Percentiles rank a stretch among this genome's conserved stretches.
These are phyloP conservation scores for Apostasia ramifera DNA, from an alignment of 106 monocot species.

Conservation along the genomic window DNA sequence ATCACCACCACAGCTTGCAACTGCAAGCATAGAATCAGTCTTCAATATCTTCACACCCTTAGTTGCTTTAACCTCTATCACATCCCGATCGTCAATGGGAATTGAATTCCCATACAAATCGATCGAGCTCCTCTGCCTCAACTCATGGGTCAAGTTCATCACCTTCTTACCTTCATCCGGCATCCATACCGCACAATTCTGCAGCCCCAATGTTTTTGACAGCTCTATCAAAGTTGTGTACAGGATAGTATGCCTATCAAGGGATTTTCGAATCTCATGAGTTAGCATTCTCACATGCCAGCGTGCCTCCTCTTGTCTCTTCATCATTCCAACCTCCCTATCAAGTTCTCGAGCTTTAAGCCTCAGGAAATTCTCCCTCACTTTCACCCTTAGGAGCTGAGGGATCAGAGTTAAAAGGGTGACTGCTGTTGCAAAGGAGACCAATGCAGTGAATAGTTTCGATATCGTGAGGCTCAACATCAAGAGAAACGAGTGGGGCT, in stretches of 20 bases:
- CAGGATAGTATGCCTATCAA: conserved; percentile 59
- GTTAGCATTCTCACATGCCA: conserved; percentile 82
- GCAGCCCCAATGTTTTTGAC: conserved; percentile 45
- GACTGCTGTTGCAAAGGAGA: conserved; percentile 68
- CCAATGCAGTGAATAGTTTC: conserved; percentile 66
- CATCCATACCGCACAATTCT: conserved; percentile 83
- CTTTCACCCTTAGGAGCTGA: conserved; percentile 60
- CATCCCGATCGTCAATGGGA: conserved; percentile 38
- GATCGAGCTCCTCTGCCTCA: conserved; percentile 11
- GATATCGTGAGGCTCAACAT: conserved; percentile 48
- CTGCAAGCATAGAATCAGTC: conserved; percentile 31
- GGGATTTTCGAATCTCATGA: conserved; percentile 62
- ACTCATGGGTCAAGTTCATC: conserved; percentile 51
- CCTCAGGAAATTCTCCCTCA: conserved; percentile 59
- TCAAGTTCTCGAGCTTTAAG: conserved; percentile 54
- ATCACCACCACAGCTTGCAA: conserved; percentile 30
- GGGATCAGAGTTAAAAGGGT: conserved; percentile 69
- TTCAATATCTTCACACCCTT: conserved; percentile 33
- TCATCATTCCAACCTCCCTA: conserved; percentile 53
- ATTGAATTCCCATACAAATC: conserved; percentile 12
- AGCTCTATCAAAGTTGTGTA: conserved; percentile 73
- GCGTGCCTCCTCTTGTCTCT: conserved; percentile 52
- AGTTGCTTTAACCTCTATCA: conserved; percentile 24
- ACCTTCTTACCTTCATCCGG: conserved; percentile 27
- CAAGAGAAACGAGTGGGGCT: conserved; percentile 46